These are phyloP conservation scores for Haematococcus sp. DNA, from an alignment of 139 green algal species.

Conservation along the genomic window DNA sequence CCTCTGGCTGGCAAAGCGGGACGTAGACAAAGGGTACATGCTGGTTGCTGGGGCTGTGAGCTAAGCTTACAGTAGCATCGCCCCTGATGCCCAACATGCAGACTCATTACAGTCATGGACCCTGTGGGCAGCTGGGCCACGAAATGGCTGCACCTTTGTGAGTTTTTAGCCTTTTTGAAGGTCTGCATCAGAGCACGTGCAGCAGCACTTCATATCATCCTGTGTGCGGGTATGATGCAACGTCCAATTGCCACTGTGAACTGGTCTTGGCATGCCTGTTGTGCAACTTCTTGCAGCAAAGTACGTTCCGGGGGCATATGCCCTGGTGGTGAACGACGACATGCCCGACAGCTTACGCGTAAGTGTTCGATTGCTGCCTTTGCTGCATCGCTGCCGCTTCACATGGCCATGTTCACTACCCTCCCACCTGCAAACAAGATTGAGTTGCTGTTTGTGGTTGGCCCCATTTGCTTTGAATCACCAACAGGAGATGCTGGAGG, in stretches of 20 bases:
- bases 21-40: no score
- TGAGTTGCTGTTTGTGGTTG: no score
- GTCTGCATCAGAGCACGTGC: no score
- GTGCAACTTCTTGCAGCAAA: constrained; percentile 18
- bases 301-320: constrained; percentile 32
- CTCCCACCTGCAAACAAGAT: no score
- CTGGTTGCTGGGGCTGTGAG: no score
- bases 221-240: neutral
- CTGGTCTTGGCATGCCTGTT: neutral
- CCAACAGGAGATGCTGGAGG: no score
- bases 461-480: no score
- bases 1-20: no score
- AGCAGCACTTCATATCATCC: neutral
- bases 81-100: constrained; percentile 14
- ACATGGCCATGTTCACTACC: no score
- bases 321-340: constrained; percentile 31
- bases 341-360: constrained; percentile 23
- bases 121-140: constrained; percentile 59
- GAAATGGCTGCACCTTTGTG: constrained; percentile 67
- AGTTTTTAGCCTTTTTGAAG: neutral
- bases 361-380: neutral
- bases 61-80: no score
- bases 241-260: neutral
- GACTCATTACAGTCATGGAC: constrained; percentile 66
- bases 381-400: no score